A percentile compares a stretch with the other conserved stretches of the same genome.
Evolutionary conservation across 2,329 filamentous ascomycete species (phyloP).

Genomic region (Fusarium protoensiforme): DNA sequence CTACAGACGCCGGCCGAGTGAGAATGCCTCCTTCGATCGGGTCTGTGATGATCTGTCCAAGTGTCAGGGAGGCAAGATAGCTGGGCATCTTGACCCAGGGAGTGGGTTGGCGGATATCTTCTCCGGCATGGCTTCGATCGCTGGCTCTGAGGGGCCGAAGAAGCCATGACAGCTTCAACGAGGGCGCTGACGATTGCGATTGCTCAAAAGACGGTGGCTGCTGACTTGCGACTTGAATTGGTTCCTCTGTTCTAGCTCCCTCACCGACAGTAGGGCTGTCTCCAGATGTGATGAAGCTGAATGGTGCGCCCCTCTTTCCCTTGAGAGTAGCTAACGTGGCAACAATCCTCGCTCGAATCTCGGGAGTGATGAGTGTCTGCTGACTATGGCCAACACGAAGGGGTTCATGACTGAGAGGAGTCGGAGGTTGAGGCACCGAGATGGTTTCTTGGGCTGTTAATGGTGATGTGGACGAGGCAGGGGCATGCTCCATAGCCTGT

Average conservation of each 20-base stretch:
- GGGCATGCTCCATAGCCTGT: not conserved
- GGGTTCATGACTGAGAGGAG: not conserved
- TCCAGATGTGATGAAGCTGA: conserved; percentile 30
- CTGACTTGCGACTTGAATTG: not conserved
- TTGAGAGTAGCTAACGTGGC: conserved; percentile 21
- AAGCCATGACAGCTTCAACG: conserved; percentile 21
- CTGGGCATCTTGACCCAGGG: conserved; percentile 25
- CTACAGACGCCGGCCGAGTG: not conserved
- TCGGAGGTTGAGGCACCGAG: not conserved
- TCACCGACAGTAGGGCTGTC: not conserved
- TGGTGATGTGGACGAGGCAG: not conserved
- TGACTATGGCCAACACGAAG: not conserved
- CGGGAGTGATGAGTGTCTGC: not conserved
- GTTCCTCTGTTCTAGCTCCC: not conserved
- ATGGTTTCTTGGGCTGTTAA: not conserved
- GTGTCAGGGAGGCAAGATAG: conserved; percentile 23
- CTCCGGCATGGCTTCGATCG: not conserved
- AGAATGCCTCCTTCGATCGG: conserved; percentile 20
- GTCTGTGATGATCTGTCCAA: conserved; percentile 21
- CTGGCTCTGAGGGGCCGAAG: conserved; percentile 4
- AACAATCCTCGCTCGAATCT: conserved; percentile 11
- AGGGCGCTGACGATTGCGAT: not conserved
- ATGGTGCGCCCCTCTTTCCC: conserved; percentile 22
- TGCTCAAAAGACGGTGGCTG: not conserved
- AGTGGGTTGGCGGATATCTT: not conserved